These are phyloP conservation scores for Exobasidium rhododendri DNA, from an alignment of 1,284 basidiomycete species.

Conservation along the genomic window DNA sequence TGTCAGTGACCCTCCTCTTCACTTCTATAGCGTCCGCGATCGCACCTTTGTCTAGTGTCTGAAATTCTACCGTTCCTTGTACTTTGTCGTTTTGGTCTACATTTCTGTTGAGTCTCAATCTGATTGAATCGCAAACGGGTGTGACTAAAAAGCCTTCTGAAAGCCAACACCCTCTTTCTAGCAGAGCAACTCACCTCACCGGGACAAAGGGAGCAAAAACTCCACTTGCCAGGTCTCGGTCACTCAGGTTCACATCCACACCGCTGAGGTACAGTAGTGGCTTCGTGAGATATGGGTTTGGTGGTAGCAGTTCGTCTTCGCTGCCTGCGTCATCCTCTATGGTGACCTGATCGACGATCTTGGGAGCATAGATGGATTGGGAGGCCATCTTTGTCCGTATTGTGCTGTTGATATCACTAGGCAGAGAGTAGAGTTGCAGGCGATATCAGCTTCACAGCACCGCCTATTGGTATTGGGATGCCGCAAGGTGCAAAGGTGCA, in stretches of 20 bases:
- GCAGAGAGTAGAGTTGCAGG: too few relatives aligned
- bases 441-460: too few relatives aligned
- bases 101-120: too few relatives aligned
- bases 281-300: conserved; percentile 30
- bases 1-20: too few relatives aligned
- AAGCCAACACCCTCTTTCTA: too few relatives aligned
- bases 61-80: conserved; percentile 45
- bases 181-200: conserved; percentile 26
- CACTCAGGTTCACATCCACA: conserved; percentile 29
- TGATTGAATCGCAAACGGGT: too few relatives aligned
- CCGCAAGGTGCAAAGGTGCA: too few relatives aligned
- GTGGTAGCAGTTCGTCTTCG: conserved; percentile 11
- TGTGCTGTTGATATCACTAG: background rate
- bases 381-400: conserved; percentile 6
- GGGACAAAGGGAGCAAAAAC: conserved; percentile 36
- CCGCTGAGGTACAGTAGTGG: conserved; percentile 37
- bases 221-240: conserved; percentile 36
- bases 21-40: too few relatives aligned
- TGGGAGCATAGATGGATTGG: conserved; percentile 7
- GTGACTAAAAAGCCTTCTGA: too few relatives aligned
- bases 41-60: conserved; percentile 39
- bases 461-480: too few relatives aligned
- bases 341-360: conserved; percentile 1
- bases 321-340: background rate
- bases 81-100: conserved; percentile 21